Percentiles rank a stretch among this genome's conserved stretches.
These are phyloP conservation scores for Lasiosphaeris hirsuta DNA, from an alignment of 495 filamentous ascomycete genomes.

Conservation along the genomic window DNA sequence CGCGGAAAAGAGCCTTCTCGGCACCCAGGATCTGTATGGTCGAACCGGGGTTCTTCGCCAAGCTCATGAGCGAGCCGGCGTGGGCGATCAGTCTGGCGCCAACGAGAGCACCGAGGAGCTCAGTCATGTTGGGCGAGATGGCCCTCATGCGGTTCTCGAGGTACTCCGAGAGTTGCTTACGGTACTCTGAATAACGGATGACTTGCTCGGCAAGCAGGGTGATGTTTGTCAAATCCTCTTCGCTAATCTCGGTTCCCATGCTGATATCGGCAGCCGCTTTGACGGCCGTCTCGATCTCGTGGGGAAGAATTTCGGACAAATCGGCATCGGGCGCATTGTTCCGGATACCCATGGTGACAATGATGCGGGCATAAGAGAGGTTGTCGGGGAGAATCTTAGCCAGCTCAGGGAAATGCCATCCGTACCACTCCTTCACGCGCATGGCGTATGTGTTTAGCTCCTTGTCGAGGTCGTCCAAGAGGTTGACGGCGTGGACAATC, in stretches of 20 bases:
- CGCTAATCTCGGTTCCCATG: slow-evolving; percentile 96
- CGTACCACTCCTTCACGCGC: slow-evolving; percentile 99
- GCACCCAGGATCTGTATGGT: slow-evolving; percentile 98
- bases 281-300: slow-evolving; percentile 89
- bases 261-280: slow-evolving; percentile 93
- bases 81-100: slow-evolving; percentile 95
- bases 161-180: slow-evolving; percentile 81
- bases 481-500: slow-evolving; percentile 94
- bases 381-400: slow-evolving; percentile 97
- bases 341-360: slow-evolving; percentile 84
- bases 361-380: slow-evolving; percentile 83
- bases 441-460: slow-evolving; percentile 98
- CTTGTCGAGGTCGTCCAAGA: slow-evolving; percentile 96
- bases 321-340: slow-evolving; percentile 70
- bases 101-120: slow-evolving; percentile 89
- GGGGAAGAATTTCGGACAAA: slow-evolving; percentile 87
- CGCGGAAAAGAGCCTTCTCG: slow-evolving; percentile 97
- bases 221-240: slow-evolving; percentile 87
- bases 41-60: slow-evolving; percentile 93
- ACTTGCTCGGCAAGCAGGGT: slow-evolving; percentile 88
- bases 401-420: slow-evolving; percentile 99
- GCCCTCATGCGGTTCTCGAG: slow-evolving; percentile 92
- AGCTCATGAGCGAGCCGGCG: slow-evolving; percentile 88
- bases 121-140: slow-evolving; percentile 93
- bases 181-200: slow-evolving; percentile 83